phyloP scores from a whole-genome alignment of 2,329 filamentous ascomycete species.

The Pestalotiopsis sp. region DNA sequence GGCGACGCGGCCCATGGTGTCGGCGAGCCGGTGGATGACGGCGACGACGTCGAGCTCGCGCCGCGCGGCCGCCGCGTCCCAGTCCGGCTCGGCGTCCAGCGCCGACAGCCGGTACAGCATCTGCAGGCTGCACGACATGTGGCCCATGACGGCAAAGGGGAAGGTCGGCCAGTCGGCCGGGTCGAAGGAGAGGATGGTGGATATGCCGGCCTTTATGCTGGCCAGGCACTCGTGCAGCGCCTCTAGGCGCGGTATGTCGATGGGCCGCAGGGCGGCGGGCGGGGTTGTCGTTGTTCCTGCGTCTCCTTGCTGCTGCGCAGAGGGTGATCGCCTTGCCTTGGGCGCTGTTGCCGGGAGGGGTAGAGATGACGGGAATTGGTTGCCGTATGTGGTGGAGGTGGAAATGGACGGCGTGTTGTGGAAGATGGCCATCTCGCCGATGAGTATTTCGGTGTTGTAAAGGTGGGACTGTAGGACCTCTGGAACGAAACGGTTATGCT shows the following conservation, averaged over 20 bases:
- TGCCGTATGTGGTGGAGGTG: slow-evolving; percentile 14
- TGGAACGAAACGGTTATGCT: slow-evolving; percentile 15
- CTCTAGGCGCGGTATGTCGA: slow-evolving; percentile 20
- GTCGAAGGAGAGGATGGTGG: slow-evolving; percentile 24
- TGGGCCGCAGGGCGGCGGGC: neutral
- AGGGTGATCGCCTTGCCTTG: neutral
- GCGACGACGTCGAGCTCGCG: slow-evolving; percentile 21
- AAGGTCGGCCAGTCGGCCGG: slow-evolving; percentile 19
- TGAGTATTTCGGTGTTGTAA: slow-evolving; percentile 34
- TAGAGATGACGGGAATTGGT: neutral
- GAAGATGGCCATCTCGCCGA: slow-evolving; percentile 35
- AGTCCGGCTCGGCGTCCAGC: slow-evolving; percentile 24
- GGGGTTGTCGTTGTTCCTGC: neutral
- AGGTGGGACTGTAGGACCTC: slow-evolving; percentile 37
- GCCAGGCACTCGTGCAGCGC: slow-evolving; percentile 22
- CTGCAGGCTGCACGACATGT: slow-evolving; percentile 26
- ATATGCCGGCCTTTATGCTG: slow-evolving; percentile 21
- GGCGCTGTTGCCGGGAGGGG: neutral
- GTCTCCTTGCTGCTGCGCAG: neutral
- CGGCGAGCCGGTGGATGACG: slow-evolving; percentile 18
- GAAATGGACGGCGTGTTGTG: slow-evolving; percentile 16
- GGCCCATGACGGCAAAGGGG: slow-evolving; percentile 24
- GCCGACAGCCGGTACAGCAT: slow-evolving; percentile 27
- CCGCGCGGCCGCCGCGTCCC: slow-evolving; percentile 23
- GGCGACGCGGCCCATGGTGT: slow-evolving; percentile 20